Base-by-base conservation (phyloP, 176 grass and related monocot genomes). In the maize (Zea mays) region DNA sequence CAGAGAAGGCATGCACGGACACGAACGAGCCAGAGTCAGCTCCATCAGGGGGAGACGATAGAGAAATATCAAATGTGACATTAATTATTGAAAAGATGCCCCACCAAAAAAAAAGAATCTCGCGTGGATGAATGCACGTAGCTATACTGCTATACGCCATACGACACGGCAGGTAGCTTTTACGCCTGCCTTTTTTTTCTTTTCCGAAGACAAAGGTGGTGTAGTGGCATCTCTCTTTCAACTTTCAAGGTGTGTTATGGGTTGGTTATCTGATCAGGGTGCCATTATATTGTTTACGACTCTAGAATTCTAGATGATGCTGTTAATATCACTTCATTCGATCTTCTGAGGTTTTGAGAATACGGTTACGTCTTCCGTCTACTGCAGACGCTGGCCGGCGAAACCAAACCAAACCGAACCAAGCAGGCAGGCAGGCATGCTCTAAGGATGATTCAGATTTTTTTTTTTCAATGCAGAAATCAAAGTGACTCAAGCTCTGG, bases 161-260 rank as follows among this genome's bases (percentile, higher is more conserved):
- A 49, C 36, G 45, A 61, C 67, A 48, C 47, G 67, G 44, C 15
- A 5, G 3, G 3, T 72, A 81, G 8, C 68, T 63, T 72, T 62
- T 60, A 38, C 38, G 33, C 10, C 17, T 40, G 67, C 4, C 7
- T 62, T 72, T 61, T 37, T 10, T 56, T 42, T 50, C 11, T 62
- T 44, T 27, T 65, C 11, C 34, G 50, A n/a, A 50, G 58, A 59
- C 49, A 61, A 61, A 27, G 27, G 27, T 27, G 21, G 58, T 33
- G 57, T 10, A n/a, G 48, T 27, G 40, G 17, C 49, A 51, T 67
- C 16, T 56, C 50, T 56, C 6, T 56, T 19, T 41, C 5, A 41
- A 41, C 74, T 78, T 72, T 42, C 41, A 14, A 27, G 39, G 37
- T 66, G 75, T 10, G 68, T 48, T 42, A 74, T 67, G 5, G 62